Evolutionary conservation across 2,329 filamentous ascomycete species (phyloP), one percentile per base, ranked within the genome.

Genomic region (Aureobasidium sp.): DNA sequence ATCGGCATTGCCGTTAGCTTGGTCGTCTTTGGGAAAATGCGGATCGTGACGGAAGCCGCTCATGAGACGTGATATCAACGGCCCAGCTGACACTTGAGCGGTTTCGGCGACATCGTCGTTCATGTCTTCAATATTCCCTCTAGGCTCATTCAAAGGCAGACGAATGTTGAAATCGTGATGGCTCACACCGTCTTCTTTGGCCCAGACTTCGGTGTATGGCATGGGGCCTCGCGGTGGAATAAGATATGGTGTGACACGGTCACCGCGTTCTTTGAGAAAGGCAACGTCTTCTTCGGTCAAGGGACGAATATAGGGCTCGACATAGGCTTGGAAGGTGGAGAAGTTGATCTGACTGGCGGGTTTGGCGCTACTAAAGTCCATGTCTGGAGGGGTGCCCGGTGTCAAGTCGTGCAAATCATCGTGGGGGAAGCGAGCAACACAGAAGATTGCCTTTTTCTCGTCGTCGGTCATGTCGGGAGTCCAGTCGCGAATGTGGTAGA

Each of bases 321-420:
- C 84, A 71, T 94, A 96, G 6, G 89, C 87, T n/a, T 89, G 87
- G 74, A 99, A 99, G 1, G 93, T 96, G 62, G 86, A 88, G 67
- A 94, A 94, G 72, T 89, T 92, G 73, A 97, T 94, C 78, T 99
- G 94, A 69, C 93, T 96, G 22, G 87, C 87, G 5, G 93, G 91
- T 73, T 97, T 99, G 37, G 91, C 88, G 71, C 86, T 96, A 72
- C 90, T 97, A 70, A 97, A 97, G 77, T 99, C 94, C 73, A 90
- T 91, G 74, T 97, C 92, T 1, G 94, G 93, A 1, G 92, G 89
- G 42, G 89, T 87, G 52, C 94, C 94, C 12, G 93, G 89, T 66
- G 96, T 95, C 67, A 94, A 80, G 70, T 97, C 87, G 63, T 86
- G 82, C 9, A 99, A 81, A 70, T 97, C 90, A 66, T 84, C 87